Base-by-base conservation (phyloP, 2,329 filamentous ascomycete species). In the Aspergillus tanneri region DNA sequence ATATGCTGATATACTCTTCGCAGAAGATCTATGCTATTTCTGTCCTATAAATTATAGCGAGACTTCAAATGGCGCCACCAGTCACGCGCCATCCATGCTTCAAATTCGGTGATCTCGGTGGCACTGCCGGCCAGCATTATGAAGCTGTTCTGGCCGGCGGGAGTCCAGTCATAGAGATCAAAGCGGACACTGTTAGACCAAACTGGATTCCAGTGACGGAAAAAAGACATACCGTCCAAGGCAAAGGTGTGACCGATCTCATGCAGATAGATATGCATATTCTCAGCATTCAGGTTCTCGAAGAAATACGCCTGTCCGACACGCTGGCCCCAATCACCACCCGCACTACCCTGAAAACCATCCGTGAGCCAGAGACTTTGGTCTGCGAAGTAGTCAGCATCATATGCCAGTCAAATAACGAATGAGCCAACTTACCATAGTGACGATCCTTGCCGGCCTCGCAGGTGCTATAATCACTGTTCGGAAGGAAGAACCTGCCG, bases 81-180 rank as follows among this genome's bases (percentile, higher is more conserved):
- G 45, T 55, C 53, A 10, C 50, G 47, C 5, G 46, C 27, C 53
- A 55, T 55, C 53, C 50, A 55, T 8, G 28, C 32, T n/a, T 55
- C 53, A 24, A 55, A 55, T 21, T 48, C 44, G 11, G 53, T 55
- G 25, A 55, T 53, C 37, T 55, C 32, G 7, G 38, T 53, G 10
- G 53, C 50, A 9, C 47, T 50, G 2, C 53, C 53, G 5, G 53
- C 50, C 11, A 53, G 42, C 53, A 55, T 55, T 27, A 55, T 50
- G 45, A 55, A 55, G 42, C 25, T 53, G 2, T 14, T 25, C 11
- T 44, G 23, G 21, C 53, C 53, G 3, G 53, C 50, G 0, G 53
- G 53, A 14, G 50, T 51, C 50, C 53, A 55, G 36, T 55, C 53
- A 25, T 55, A 55, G 44, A 55, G 53, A 14, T 55, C 53, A 10